phyloP scores from a whole-genome alignment of 768 basidiomycete species.

The Xerocomus brunneocitrinus region DNA sequence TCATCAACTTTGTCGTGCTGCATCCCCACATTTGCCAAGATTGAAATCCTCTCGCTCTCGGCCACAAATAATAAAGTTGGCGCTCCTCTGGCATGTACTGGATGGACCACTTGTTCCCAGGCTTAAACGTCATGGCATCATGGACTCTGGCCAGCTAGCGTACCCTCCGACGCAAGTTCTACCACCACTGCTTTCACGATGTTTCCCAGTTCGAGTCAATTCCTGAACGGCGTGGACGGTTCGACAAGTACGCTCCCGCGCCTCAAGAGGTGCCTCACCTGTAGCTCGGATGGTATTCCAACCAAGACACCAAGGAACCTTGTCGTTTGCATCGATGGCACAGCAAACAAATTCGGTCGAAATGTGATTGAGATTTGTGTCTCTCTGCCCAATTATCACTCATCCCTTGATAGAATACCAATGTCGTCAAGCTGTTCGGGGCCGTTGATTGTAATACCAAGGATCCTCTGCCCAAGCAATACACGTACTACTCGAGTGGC shows the following conservation, averaged over 20 bases:
- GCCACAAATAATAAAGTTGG: neutral
- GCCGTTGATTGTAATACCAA: conserved; percentile 19
- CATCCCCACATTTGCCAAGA: neutral
- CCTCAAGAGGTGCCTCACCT: conserved; percentile 8
- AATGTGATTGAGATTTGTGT: conserved; percentile 1
- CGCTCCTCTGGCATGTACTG: neutral
- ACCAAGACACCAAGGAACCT: conserved; percentile 9
- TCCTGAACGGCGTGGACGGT: neutral
- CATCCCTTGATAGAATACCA: conserved; percentile 29
- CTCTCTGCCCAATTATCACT: neutral
- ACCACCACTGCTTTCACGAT: neutral
- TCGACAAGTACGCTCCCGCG: conserved; percentile 1
- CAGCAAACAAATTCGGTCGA: conserved; percentile 18
- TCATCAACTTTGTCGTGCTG: neutral
- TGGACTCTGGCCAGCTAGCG: neutral
- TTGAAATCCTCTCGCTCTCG: neutral
- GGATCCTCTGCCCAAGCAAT: conserved; percentile 16
- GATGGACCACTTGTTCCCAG: neutral
- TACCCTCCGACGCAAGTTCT: neutral
- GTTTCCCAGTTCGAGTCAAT: conserved; percentile 5
- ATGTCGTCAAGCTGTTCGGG: conserved; percentile 32
- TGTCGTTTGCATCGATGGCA: conserved; percentile 18
- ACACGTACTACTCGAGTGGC: conserved; percentile 35
- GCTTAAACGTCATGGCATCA: neutral
- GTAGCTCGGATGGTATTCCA: conserved; percentile 1